These are phyloP conservation scores for Cyanodermella asteris DNA, from an alignment of 2,329 filamentous ascomycete species.

Conservation along the genomic window DNA sequence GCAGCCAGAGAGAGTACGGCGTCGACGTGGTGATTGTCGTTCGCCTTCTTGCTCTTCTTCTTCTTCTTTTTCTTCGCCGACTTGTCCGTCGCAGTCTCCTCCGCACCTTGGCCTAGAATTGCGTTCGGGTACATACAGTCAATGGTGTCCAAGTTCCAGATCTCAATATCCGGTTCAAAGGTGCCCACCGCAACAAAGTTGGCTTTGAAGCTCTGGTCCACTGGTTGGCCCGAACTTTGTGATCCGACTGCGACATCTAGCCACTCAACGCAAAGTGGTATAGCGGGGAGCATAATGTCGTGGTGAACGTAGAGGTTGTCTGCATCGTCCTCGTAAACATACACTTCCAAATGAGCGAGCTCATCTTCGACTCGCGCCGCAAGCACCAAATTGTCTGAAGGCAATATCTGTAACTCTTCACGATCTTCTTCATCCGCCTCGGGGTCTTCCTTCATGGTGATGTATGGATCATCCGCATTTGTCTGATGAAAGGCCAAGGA, in stretches of 20 bases:
- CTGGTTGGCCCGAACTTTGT: slow-evolving; percentile 29
- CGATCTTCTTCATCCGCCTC: slow-evolving; percentile 78
- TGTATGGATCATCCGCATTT: slow-evolving; percentile 90
- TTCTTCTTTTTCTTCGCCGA: slow-evolving; percentile 53
- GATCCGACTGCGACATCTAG: slow-evolving; percentile 73
- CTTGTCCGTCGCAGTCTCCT: slow-evolving; percentile 26
- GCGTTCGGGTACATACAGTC: slow-evolving; percentile 98
- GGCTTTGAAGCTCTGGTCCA: slow-evolving; percentile 43
- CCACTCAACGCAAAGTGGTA: slow-evolving; percentile 92
- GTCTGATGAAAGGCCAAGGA: slow-evolving; percentile 83
- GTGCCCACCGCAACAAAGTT: slow-evolving; percentile 93
- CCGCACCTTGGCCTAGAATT: slow-evolving; percentile 58
- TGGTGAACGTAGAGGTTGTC: slow-evolving; percentile 99
- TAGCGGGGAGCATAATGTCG: slow-evolving; percentile 96
- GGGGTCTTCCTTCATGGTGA: slow-evolving; percentile 52
- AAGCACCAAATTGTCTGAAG: slow-evolving; percentile 79
- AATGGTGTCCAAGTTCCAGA: slow-evolving; percentile 90
- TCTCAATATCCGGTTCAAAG: slow-evolving; percentile 95
- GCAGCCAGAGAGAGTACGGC: slow-evolving; percentile 77
- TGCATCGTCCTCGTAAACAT: slow-evolving; percentile 85
- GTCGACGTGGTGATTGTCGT: slow-evolving; percentile 84
- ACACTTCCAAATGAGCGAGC: slow-evolving; percentile 85
- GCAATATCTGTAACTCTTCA: slow-evolving; percentile 80
- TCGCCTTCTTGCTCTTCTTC: slow-evolving; percentile 73
- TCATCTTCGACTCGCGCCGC: slow-evolving; percentile 93